These are phyloP conservation scores for Chloropicon primus DNA, from an alignment of 139 green algal genomes.

Conservation along the genomic window DNA sequence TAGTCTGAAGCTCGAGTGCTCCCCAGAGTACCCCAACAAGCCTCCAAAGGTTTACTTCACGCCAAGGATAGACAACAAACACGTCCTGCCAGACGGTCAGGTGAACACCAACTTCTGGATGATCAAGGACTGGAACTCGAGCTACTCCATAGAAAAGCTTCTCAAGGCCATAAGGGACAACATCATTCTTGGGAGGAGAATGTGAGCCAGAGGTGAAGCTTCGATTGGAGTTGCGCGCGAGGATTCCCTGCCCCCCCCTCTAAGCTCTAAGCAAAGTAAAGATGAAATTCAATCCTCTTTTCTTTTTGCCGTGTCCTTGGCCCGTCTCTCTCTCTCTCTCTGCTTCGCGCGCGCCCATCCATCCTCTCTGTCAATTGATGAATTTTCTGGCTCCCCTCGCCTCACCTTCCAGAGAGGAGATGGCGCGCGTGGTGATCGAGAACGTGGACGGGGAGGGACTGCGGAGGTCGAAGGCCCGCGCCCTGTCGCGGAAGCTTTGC, in stretches of 20 bases:
- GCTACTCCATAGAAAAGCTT: not conserved
- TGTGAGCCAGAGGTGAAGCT: not conserved
- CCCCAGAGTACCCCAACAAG: not conserved
- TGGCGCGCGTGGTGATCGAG: not conserved
- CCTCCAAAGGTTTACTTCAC: not conserved
- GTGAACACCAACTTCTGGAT: not conserved
- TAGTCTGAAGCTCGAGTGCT: not conserved
- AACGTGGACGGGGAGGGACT: not conserved
- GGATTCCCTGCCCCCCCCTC: too few relatives aligned
- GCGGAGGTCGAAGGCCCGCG: not conserved
- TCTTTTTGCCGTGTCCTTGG: too few relatives aligned
- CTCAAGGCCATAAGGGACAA: not conserved
- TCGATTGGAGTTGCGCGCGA: too few relatives aligned
- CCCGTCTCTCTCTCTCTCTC: too few relatives aligned
- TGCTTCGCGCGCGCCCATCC: too few relatives aligned
- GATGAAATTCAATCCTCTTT: too few relatives aligned
- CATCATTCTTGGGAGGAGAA: not conserved
- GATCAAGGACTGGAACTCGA: not conserved
- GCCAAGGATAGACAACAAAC: not conserved
- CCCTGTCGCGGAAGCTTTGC: not conserved
- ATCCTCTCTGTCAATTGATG: too few relatives aligned
- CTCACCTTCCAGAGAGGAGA: too few relatives aligned
- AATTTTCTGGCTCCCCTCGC: too few relatives aligned
- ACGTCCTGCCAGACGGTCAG: not conserved
- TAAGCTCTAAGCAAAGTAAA: too few relatives aligned